Percentiles rank a stretch among this genome's conserved stretches.
phyloP scores from a whole-genome alignment of 495 filamentous ascomycete species.

The Penicillium subrubescens region DNA sequence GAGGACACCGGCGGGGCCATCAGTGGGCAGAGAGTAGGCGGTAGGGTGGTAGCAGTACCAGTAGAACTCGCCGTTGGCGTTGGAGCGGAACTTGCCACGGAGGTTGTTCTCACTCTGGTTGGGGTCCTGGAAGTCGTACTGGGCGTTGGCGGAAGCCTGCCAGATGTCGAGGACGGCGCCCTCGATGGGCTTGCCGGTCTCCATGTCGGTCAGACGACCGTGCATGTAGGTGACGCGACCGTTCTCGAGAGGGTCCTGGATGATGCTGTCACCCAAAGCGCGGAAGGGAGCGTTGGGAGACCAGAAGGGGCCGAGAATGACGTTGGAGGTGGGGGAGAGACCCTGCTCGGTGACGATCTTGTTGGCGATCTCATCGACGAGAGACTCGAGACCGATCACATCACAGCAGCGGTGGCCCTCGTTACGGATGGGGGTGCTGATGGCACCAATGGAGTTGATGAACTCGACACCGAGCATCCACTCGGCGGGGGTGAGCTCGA shows the following conservation, averaged over 20 bases:
- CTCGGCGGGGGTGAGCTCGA: slow-evolving; percentile 77
- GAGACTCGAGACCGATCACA: slow-evolving; percentile 79
- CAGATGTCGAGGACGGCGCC: slow-evolving; percentile 80
- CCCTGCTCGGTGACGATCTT: slow-evolving; percentile 72
- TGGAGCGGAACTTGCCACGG: slow-evolving; percentile 77
- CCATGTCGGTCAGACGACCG: slow-evolving; percentile 71
- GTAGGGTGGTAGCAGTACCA: slow-evolving; percentile 86
- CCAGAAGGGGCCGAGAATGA: slow-evolving; percentile 89
- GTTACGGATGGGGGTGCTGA: slow-evolving; percentile 62
- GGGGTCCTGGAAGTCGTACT: slow-evolving; percentile 89
- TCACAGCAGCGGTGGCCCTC: slow-evolving; percentile 80
- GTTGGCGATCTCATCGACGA: slow-evolving; percentile 85
- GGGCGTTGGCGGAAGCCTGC: slow-evolving; percentile 81
- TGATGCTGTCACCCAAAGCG: slow-evolving; percentile 67
- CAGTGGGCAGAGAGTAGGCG: slow-evolving; percentile 75
- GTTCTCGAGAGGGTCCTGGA: slow-evolving; percentile 64
- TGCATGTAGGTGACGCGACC: slow-evolving; percentile 74
- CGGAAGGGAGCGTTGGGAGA: slow-evolving; percentile 81
- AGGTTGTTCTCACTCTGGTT: slow-evolving; percentile 79
- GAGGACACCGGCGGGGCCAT: slow-evolving; percentile 71
- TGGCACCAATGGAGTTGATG: slow-evolving; percentile 54
- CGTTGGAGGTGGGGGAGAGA: slow-evolving; percentile 72
- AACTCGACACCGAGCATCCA: slow-evolving; percentile 78
- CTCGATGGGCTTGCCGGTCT: slow-evolving; percentile 69
- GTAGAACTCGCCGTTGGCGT: slow-evolving; percentile 73